phyloP scores from a whole-genome alignment of 495 filamentous ascomycete genomes.

The Xylaria castorea region DNA sequence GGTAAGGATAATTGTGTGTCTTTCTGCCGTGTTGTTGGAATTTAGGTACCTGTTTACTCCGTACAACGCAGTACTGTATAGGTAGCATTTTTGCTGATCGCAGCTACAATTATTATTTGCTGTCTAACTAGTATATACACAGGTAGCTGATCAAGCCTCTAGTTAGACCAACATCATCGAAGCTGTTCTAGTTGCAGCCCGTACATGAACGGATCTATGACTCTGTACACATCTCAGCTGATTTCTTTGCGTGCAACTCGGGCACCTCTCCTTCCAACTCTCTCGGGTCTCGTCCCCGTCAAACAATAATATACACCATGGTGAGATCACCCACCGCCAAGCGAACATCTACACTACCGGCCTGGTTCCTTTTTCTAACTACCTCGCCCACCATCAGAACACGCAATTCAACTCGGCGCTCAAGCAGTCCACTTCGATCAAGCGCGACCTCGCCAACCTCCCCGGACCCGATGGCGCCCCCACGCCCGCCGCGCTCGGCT shows the following conservation, averaged over 20 bases:
- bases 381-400: slow-evolving; percentile 61
- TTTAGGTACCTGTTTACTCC: not conserved
- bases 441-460: slow-evolving; percentile 80
- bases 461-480: slow-evolving; percentile 56
- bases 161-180: not conserved
- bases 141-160: not conserved
- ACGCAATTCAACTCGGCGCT: slow-evolving; percentile 95
- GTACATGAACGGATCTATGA: not conserved
- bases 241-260: not conserved
- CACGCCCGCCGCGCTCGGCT: slow-evolving; percentile 50
- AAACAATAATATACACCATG: slow-evolving; percentile 10
- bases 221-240: not conserved
- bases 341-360: not conserved
- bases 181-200: not conserved
- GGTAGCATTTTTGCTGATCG: not conserved
- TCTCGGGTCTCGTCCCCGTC: not conserved
- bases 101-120: not conserved
- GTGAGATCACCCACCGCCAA: not conserved
- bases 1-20: not conserved
- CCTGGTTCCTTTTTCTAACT: not conserved
- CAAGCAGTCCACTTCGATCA: slow-evolving; percentile 88
- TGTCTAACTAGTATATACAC: not conserved
- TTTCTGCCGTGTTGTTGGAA: not conserved
- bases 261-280: not conserved
- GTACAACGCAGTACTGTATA: too few species aligned